Base-by-base conservation (phyloP, 2,329 filamentous ascomycete genomes). In the Phialophora expanda region DNA sequence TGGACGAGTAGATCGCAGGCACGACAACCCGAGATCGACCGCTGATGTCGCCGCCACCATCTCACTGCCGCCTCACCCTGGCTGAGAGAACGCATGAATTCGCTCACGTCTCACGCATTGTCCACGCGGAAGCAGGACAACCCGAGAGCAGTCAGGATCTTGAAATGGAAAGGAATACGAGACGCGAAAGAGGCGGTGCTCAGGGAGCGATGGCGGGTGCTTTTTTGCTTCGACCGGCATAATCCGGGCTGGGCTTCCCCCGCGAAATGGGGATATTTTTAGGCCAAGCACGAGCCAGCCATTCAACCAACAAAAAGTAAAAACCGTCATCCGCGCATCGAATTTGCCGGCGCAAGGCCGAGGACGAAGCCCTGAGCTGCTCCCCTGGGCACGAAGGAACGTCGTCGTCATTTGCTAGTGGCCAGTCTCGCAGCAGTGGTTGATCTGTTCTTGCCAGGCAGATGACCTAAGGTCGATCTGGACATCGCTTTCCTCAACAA, bases 291-390 rank as follows among this genome's bases (percentile, higher is more conserved):
- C 26, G 22, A 50, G 17, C 53, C 53, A n/a, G 14, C 24, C 30
- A 30, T 9, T 30, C 30, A 30, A 30, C 7, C 30, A 30, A 9
- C 24, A 24, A 2, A 24, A 3, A 2, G 7, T 54, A 3, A 7
- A 28, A 55, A 5, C n/a, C 24, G 24, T 28, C 53, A 30, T 17
- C 53, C 2, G 53, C n/a, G 8, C 4, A 20, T 28, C 17, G 28
- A 14, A 28, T 8, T 55, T n/a, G 28, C 46, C 58, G 58, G 58
- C 12, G n/a, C 58, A 61, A 61, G 30, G 46, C 58, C 58, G 58
- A 48, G 58, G 58, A 53, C 44, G 48, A 61, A 61, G 46, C 51
- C 58, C 58, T 61, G 30, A 53, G 28, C 12, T 50, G n/a, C 30
- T 50, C 2, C 46, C 46, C 17, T 14, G 2, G 48, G 20, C 48